Base-by-base conservation (phyloP, 2,329 filamentous ascomycete genomes). In the Ophiostoma angusticollis region DNA sequence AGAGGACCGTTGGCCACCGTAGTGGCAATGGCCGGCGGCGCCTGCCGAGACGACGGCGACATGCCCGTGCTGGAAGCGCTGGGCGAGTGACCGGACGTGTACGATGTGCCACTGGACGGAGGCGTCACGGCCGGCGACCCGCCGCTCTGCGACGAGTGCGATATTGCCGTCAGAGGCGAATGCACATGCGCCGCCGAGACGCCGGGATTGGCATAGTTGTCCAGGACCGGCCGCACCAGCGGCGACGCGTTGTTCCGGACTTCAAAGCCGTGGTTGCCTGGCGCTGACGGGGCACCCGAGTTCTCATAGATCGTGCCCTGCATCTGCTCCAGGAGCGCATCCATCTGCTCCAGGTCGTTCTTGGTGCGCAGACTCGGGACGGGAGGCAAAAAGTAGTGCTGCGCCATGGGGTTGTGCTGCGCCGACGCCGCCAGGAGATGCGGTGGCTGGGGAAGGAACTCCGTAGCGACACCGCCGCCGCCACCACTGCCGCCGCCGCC, bases 261-360 rank as follows among this genome's bases (percentile, higher is more conserved):
- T 48, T 68, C 69, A 39, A 72, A 64, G 25, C 54, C 55, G 52
- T 85, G 80, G 46, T 86, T 76, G 50, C 83, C 81, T 42, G 93
- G 74, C 42, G 84, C 82, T 3, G 84, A 84, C 23, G 85, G 80
- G 36, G 86, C 80, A 51, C 78, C 84, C 40, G 86, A 79, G 58
- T 80, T 93, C 63, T 96, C 91, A 56, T 96, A 96, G 35, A 96
- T 85, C 32, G 89, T 95, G 47, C 81, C 79, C 62, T 95, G 87
- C 70, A 96, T 89, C 62, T 95, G 85, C 62, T 94, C 86, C 40
- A 98, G 74, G 58, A 96, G 84, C 54, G 86, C 82, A 58, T 96
- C 91, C 53, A 96, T 87, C 57, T 93, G 86, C 57, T 93, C 67
- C 31, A 98, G 69, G 57, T 98, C 91, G 57, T 78, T 86, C 71